Percentiles rank a stretch among this genome's conserved stretches.
phyloP scores from a whole-genome alignment of 2,329 filamentous ascomycete species.

The Stagonosporopsis tanaceti region DNA sequence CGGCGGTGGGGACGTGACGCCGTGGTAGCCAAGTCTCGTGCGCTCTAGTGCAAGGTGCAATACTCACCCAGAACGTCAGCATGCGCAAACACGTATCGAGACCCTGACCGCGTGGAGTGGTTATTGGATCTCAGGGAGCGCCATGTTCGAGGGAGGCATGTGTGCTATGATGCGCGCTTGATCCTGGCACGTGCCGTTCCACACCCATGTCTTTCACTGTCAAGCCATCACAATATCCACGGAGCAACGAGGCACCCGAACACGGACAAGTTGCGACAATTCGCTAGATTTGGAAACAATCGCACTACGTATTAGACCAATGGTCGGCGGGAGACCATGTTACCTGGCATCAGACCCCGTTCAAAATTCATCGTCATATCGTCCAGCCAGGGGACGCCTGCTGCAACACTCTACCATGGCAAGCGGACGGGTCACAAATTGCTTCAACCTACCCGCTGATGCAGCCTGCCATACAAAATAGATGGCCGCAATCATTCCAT shows the following conservation, averaged over 20 bases:
- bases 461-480: neutral
- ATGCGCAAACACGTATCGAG: neutral
- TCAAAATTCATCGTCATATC: neutral
- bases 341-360: neutral
- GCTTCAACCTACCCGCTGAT: neutral
- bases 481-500: neutral
- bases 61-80: neutral
- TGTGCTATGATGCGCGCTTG: no score
- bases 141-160: no score
- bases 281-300: no score
- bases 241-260: no score
- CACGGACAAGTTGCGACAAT: no score
- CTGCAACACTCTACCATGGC: neutral
- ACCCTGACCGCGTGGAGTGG: neutral
- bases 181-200: no score
- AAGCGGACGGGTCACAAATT: neutral
- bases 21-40: neutral
- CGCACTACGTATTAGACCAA: neutral
- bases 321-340: neutral
- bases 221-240: no score
- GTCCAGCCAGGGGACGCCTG: neutral
- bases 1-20: neutral
- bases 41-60: neutral
- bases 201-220: no score
- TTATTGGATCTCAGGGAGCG: neutral